Conservation (phyloP, 306 rosid genomes). For the Rosa chinensis region DNA sequence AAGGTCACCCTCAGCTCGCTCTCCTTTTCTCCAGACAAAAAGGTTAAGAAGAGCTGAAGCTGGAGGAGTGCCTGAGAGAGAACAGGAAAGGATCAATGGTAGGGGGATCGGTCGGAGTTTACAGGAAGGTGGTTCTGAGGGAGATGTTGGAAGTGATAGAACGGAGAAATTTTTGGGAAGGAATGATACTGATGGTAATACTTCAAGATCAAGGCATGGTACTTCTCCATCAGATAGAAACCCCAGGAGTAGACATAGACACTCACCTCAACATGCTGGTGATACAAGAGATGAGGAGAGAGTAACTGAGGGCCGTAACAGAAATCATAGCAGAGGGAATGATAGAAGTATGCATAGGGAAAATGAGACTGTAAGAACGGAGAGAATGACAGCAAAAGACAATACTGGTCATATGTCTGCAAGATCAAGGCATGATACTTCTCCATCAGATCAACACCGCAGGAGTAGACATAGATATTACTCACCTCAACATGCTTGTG, state of each 20-base stretch:
- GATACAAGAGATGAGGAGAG: not conserved
- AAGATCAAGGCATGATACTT: slow-evolving; percentile 50
- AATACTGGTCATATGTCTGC: slow-evolving; percentile 21
- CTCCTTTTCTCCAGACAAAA: slow-evolving; percentile 58
- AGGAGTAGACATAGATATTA: slow-evolving; percentile 10
- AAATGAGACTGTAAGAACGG: slow-evolving; percentile 17
- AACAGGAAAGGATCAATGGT: slow-evolving; percentile 30
- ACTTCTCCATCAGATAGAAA: slow-evolving; percentile 23
- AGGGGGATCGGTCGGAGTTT: slow-evolving; percentile 14
- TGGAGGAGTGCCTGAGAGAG: slow-evolving; percentile 29
- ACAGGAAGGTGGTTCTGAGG: slow-evolving; percentile 46
- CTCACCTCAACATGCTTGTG: slow-evolving; percentile 19
- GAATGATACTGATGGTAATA: slow-evolving; percentile 38
- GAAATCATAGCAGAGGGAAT: slow-evolving; percentile 6
- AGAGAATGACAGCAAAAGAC: not conserved
- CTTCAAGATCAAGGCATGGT: slow-evolving; percentile 62
- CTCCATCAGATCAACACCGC: slow-evolving; percentile 17
- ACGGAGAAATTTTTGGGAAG: slow-evolving; percentile 46
- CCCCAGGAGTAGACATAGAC: slow-evolving; percentile 16
- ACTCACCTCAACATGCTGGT: slow-evolving; percentile 17
- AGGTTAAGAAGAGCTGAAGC: slow-evolving; percentile 46
- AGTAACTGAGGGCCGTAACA: not conserved
- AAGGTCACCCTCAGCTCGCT: slow-evolving; percentile 30
- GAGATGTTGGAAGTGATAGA: slow-evolving; percentile 39
- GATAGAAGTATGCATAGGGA: slow-evolving; percentile 32